Evolutionary conservation across 2,329 filamentous ascomycete species (phyloP).

Genomic region (Claviceps africana): DNA sequence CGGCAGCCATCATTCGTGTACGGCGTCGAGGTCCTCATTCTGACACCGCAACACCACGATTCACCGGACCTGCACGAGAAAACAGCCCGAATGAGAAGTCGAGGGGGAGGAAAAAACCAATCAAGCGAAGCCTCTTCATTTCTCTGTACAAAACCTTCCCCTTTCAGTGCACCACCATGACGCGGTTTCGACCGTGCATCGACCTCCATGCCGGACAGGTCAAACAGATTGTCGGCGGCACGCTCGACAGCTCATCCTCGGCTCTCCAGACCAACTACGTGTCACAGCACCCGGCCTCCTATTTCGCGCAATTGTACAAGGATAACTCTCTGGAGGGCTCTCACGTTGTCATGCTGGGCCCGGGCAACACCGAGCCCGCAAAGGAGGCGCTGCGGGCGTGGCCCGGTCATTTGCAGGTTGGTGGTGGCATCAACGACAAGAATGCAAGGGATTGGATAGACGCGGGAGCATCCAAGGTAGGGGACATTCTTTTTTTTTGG

Average conservation of each 20-base stretch:
- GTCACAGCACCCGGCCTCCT: slow-evolving; percentile 63
- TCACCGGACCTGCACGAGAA: background rate
- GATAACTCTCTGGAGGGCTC: slow-evolving; percentile 61
- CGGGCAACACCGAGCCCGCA: slow-evolving; percentile 71
- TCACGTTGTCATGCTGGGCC: slow-evolving; percentile 93
- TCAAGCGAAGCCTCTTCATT: background rate
- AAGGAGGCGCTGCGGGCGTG: slow-evolving; percentile 63
- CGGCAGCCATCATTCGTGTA: background rate
- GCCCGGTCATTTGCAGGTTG: slow-evolving; percentile 72
- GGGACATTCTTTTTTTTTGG: background rate
- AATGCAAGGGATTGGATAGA: slow-evolving; percentile 83
- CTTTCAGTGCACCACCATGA: slow-evolving; percentile 48
- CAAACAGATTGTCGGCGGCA: slow-evolving; percentile 96
- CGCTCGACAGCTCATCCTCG: slow-evolving; percentile 53
- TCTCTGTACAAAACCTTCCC: background rate
- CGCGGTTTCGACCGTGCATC: slow-evolving; percentile 88
- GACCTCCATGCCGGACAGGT: slow-evolving; percentile 95
- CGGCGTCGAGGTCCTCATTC: background rate
- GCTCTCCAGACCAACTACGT: slow-evolving; percentile 84
- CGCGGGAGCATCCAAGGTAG: slow-evolving; percentile 74
- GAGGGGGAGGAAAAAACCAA: background rate
- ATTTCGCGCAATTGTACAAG: slow-evolving; percentile 74
- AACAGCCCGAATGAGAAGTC: background rate
- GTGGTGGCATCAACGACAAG: slow-evolving; percentile 77
- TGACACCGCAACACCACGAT: background rate